phyloP scores from a whole-genome alignment of 2,329 filamentous ascomycete genomes.

The Fusarium proliferatum region DNA sequence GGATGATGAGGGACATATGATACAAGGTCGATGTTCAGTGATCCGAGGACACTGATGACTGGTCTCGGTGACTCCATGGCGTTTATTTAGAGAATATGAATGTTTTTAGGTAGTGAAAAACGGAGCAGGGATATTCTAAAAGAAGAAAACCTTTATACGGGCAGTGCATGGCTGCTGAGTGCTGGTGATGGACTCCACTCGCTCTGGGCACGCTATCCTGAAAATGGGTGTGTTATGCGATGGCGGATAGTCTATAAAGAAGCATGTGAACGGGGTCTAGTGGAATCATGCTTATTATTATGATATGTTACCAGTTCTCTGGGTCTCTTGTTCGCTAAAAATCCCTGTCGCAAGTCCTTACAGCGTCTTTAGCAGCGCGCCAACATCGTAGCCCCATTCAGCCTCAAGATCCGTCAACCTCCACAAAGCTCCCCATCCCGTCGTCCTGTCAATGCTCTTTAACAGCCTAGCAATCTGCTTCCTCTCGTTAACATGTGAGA shows the following conservation, averaged over 20 bases:
- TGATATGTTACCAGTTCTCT: neutral
- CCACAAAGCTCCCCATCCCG: constrained; percentile 62
- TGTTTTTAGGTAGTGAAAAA: neutral
- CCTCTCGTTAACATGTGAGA: constrained; percentile 57
- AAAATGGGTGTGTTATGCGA: constrained; percentile 20
- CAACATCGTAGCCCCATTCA: constrained; percentile 48
- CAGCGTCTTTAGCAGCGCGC: constrained; percentile 20
- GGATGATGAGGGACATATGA: constrained; percentile 90
- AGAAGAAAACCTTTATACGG: constrained; percentile 4
- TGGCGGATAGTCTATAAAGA: neutral
- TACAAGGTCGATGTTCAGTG: constrained; percentile 93
- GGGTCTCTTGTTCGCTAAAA: neutral
- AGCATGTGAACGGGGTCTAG: neutral
- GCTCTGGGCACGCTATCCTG: neutral
- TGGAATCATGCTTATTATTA: neutral
- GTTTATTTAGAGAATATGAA: too few species aligned
- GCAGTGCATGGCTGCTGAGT: neutral
- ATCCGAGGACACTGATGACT: constrained; percentile 84
- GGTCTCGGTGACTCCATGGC: constrained; percentile 1
- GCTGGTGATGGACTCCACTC: neutral
- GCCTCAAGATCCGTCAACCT: constrained; percentile 59
- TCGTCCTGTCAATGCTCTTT: constrained; percentile 58
- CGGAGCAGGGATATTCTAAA: neutral
- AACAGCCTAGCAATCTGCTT: constrained; percentile 52
- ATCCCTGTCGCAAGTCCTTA: neutral